Conservation (phyloP, 2,329 filamentous ascomycete genomes). For the Tolypocladium sp. region DNA sequence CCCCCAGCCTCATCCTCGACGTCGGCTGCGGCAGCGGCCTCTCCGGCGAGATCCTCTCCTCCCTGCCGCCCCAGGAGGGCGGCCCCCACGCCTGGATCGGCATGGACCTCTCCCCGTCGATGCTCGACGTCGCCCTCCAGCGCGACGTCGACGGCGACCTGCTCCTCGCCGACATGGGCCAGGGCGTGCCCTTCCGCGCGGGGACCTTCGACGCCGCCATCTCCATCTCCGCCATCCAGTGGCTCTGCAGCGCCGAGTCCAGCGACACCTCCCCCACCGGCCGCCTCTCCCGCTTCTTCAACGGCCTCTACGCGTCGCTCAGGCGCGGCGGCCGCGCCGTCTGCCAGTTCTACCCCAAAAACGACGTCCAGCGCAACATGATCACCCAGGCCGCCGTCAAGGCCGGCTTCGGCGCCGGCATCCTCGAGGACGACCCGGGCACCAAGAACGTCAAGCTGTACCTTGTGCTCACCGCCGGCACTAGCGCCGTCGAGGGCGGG, state of each 20-base stretch:
- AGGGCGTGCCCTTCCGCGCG: slow-evolving; percentile 87
- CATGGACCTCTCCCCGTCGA: slow-evolving; percentile 90
- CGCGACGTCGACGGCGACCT: slow-evolving; percentile 88
- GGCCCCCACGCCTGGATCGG: slow-evolving; percentile 95
- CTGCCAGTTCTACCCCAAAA: slow-evolving; percentile 97
- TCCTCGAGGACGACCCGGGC: slow-evolving; percentile 89
- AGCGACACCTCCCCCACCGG: slow-evolving; percentile 75
- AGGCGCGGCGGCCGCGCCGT: slow-evolving; percentile 81
- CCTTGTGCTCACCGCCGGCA: slow-evolving; percentile 83
- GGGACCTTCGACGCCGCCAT: slow-evolving; percentile 93
- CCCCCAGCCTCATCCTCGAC: slow-evolving; percentile 84
- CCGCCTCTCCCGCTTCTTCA: slow-evolving; percentile 78
- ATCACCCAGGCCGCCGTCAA: slow-evolving; percentile 84
- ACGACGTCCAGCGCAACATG: slow-evolving; percentile 84
- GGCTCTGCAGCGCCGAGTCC: slow-evolving; percentile 92
- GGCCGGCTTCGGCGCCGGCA: slow-evolving; percentile 89
- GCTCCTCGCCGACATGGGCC: slow-evolving; percentile 89
- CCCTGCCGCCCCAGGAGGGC: slow-evolving; percentile 57
- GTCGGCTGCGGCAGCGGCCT: slow-evolving; percentile 94
- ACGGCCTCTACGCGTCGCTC: slow-evolving; percentile 78
- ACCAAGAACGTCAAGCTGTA: slow-evolving; percentile 98
- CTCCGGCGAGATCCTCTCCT: slow-evolving; percentile 84
- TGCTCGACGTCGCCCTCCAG: slow-evolving; percentile 92
- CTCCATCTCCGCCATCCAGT: slow-evolving; percentile 93
- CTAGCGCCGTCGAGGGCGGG: slow-evolving; percentile 34